phyloP scores from a whole-genome alignment of 805 yeast genomes.

The Myxozyma geophila region DNA sequence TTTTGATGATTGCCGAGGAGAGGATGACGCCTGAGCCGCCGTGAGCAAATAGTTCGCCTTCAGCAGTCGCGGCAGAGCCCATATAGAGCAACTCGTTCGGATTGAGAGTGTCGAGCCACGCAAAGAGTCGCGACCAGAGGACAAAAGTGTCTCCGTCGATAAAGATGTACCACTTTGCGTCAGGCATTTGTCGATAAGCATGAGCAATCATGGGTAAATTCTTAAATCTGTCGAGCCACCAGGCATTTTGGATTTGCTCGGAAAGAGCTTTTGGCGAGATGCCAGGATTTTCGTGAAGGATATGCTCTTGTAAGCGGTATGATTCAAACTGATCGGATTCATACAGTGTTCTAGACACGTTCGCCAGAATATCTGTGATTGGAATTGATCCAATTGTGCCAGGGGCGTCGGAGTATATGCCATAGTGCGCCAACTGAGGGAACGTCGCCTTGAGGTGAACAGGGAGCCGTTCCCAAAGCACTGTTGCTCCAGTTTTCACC shows the following conservation, averaged over 20 bases:
- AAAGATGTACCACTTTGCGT: constrained; percentile 45
- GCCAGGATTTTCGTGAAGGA: constrained; percentile 39
- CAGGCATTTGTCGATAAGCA: constrained; percentile 42
- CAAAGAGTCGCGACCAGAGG: constrained; percentile 41
- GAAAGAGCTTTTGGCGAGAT: constrained; percentile 26
- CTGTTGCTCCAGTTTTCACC: constrained; percentile 47
- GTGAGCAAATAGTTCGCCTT: constrained; percentile 44
- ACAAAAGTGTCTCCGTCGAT: constrained; percentile 47
- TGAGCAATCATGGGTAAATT: constrained; percentile 47
- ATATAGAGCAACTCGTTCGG: constrained; percentile 42
- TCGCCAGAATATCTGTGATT: constrained; percentile 44
- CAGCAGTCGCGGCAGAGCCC: constrained; percentile 42
- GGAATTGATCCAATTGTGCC: constrained; percentile 43
- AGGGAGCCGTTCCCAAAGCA: constrained; percentile 46
- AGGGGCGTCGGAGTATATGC: constrained; percentile 45
- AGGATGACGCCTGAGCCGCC: constrained; percentile 44
- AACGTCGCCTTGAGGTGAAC: constrained; percentile 46
- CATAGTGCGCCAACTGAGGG: constrained; percentile 43
- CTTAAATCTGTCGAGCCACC: constrained; percentile 48
- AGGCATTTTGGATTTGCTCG: constrained; percentile 39
- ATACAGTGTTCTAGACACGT: constrained; percentile 20
- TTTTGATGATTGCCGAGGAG: constrained; percentile 43
- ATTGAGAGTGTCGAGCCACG: constrained; percentile 37
- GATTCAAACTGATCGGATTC: constrained; percentile 34
- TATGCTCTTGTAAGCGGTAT: constrained; percentile 41